These are phyloP conservation scores for Castanopsis chinensis DNA, from an alignment of 306 rosid species.

Conservation along the genomic window DNA sequence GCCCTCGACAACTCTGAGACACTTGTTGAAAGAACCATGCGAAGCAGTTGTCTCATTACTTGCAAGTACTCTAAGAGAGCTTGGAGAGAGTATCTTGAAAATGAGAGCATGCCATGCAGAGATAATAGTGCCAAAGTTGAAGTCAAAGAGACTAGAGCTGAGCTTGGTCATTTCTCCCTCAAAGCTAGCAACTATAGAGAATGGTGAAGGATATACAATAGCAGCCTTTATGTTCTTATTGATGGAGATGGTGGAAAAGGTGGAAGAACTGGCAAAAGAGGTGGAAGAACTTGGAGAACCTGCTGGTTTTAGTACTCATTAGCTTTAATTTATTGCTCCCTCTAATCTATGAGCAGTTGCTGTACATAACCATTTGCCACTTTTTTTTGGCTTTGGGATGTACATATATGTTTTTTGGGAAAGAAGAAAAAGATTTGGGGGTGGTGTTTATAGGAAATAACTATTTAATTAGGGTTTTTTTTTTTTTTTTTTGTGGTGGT, in stretches of 20 bases:
- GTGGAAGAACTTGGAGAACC: conserved; percentile 59
- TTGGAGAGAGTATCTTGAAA: conserved; percentile 62
- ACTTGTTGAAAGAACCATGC: conserved; percentile 34
- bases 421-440: neutral
- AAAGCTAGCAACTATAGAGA: conserved; percentile 32
- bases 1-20: conserved; percentile 35
- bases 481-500: no score
- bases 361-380: neutral
- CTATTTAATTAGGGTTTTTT: neutral
- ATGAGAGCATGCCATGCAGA: conserved; percentile 50
- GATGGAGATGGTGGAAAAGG: conserved; percentile 54
- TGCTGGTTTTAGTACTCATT: conserved; percentile 41
- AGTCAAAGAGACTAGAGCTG: conserved; percentile 47
- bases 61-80: conserved; percentile 48
- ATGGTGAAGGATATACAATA: conserved; percentile 41
- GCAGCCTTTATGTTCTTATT: conserved; percentile 52
- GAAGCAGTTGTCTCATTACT: conserved; percentile 50
- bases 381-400: neutral
- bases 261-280: conserved; percentile 52
- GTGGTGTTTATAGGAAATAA: neutral
- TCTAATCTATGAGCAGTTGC: neutral
- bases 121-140: conserved; percentile 40
- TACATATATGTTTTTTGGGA: neutral
- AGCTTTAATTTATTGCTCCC: neutral
- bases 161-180: conserved; percentile 26